Percentiles rank a stretch among this genome's conserved stretches.
Conservation (phyloP, 148 eudicot species). For the Silene latifolia region DNA sequence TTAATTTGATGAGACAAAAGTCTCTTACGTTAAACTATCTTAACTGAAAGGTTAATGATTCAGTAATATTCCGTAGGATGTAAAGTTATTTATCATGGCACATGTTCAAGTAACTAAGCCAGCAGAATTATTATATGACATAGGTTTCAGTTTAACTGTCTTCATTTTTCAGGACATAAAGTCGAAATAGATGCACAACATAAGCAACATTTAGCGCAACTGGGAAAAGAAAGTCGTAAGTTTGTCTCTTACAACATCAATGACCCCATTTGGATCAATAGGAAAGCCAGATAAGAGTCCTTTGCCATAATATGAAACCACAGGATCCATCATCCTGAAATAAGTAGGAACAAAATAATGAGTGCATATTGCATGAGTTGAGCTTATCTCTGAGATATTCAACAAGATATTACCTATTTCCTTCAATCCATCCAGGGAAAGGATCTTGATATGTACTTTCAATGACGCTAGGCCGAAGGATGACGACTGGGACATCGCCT, state of each 20-base stretch:
- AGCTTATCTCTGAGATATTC: background rate
- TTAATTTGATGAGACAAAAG: background rate
- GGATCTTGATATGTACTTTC: constrained; percentile 94
- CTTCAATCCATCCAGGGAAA: constrained; percentile 99
- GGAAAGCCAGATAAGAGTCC: constrained; percentile 91
- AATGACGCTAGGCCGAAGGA: constrained; percentile 89
- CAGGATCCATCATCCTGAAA: constrained; percentile 97
- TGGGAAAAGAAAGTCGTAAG: background rate
- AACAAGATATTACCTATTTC: constrained; percentile 60
- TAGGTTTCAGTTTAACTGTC: background rate
- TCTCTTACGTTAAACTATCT: background rate
- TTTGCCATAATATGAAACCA: constrained; percentile 79
- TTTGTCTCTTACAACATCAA: constrained; percentile 71
- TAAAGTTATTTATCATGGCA: too few species aligned
- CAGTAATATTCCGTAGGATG: too few species aligned
- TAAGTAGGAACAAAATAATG: background rate
- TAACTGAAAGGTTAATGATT: background rate
- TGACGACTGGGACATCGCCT: constrained; percentile 82
- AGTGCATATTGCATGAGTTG: constrained; percentile 2
- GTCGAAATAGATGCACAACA: constrained; percentile 8
- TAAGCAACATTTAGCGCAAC: background rate
- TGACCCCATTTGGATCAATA: constrained; percentile 79
- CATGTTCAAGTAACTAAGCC: background rate
- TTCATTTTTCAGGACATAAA: background rate
- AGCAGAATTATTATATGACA: background rate